These are phyloP conservation scores for Epithemia pelagica DNA, from an alignment of 108 stramenopile species.

Conservation along the genomic window DNA sequence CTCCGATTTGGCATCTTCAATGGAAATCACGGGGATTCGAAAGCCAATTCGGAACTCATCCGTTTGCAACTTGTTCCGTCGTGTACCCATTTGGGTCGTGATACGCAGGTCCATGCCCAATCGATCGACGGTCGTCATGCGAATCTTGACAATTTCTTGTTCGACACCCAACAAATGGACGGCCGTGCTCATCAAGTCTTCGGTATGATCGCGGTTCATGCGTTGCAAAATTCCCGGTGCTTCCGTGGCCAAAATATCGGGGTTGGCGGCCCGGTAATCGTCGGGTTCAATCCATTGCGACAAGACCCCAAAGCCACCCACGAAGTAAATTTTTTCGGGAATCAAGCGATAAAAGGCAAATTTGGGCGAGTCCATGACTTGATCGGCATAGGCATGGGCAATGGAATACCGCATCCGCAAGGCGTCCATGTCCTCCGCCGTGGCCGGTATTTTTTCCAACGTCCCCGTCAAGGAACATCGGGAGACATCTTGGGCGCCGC, in stretches of 20 bases:
- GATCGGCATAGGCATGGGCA: conserved; percentile 92
- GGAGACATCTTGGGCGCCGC: conserved; percentile 63
- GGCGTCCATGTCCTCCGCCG: conserved; percentile 72
- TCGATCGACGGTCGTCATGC: conserved; percentile 89
- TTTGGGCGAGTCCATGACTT: conserved; percentile 89
- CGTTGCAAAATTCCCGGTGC: conserved; percentile 65
- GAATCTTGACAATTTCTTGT: conserved; percentile 48
- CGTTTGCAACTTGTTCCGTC: conserved; percentile 79
- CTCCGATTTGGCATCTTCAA: conserved; percentile 97
- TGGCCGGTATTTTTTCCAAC: conserved; percentile 59
- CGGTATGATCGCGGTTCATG: conserved; percentile 61
- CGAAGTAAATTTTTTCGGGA: conserved; percentile 88
- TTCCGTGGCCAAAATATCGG: conserved; percentile 93
- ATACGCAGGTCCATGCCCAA: conserved; percentile 95
- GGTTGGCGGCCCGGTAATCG: conserved; percentile 78
- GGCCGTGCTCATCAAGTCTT: conserved; percentile 61
- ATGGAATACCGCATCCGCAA: conserved; percentile 88
- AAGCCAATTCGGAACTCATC: conserved; percentile 96
- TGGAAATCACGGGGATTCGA: conserved; percentile 81
- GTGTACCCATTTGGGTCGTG: conserved; percentile 55
- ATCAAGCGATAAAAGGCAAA: conserved; percentile 88
- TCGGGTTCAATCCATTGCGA: conserved; percentile 87
- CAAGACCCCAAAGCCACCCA: conserved; percentile 94
- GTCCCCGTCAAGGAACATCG: conserved; percentile 89
- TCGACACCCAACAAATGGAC: conserved; percentile 61